Evolutionary conservation across 116 monocot genomes (phyloP).

Genomic region (Phalaenopsis hybrid): DNA sequence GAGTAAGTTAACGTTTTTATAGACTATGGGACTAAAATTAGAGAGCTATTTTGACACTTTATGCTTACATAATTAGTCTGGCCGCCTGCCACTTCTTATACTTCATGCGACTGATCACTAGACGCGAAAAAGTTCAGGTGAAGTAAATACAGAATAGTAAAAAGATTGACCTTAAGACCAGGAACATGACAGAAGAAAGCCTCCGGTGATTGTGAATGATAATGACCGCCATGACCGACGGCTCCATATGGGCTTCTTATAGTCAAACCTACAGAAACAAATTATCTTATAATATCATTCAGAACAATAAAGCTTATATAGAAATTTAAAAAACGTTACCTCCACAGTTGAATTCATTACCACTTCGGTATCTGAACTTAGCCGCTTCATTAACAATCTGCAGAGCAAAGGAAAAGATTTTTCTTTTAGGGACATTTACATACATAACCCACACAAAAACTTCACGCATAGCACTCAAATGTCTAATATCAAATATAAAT

Average conservation of each 20-base stretch:
- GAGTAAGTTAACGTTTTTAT: too few species aligned
- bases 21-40: too few species aligned
- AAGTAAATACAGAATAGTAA: neutral
- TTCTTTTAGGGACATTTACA: too few species aligned
- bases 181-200: slow-evolving; percentile 98
- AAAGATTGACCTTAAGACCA: slow-evolving; percentile 71
- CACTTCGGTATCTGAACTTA: slow-evolving; percentile 96
- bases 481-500: too few species aligned
- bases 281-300: slow-evolving; percentile 8
- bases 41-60: too few species aligned
- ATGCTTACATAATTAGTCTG: neutral
- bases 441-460: too few species aligned
- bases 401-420: neutral
- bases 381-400: slow-evolving; percentile 97
- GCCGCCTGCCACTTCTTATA: neutral
- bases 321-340: slow-evolving; percentile 29
- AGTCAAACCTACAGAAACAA: slow-evolving; percentile 59
- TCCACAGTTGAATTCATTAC: slow-evolving; percentile 92
- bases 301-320: neutral
- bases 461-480: too few species aligned
- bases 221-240: slow-evolving; percentile 97
- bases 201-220: slow-evolving; percentile 96
- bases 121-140: neutral
- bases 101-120: neutral
- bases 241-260: slow-evolving; percentile 94